Evolutionary conservation across 176 grass and related monocot genomes (phyloP).

Genomic region (Zea luxurians): DNA sequence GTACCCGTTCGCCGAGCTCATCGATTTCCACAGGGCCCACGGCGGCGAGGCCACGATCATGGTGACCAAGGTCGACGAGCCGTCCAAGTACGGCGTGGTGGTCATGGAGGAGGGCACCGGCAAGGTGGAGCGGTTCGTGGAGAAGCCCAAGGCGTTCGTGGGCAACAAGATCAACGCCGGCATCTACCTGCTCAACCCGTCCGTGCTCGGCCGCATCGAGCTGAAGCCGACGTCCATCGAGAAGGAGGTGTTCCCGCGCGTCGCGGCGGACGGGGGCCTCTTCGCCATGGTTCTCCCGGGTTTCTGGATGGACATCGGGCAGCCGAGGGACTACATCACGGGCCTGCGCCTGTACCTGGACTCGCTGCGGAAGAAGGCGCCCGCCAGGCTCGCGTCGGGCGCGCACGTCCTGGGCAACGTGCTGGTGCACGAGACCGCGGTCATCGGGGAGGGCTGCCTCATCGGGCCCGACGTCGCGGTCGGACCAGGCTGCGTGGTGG

Average conservation of each 20-base stretch:
- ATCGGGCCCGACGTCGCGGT: constrained; percentile 82
- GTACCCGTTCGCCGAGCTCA: constrained; percentile 77
- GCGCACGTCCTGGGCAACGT: constrained; percentile 78
- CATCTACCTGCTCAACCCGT: constrained; percentile 83
- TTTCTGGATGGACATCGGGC: constrained; percentile 96
- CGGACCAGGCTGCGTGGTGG: constrained; percentile 71
- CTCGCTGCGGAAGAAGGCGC: constrained; percentile 67
- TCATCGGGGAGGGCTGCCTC: constrained; percentile 75
- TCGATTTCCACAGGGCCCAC: constrained; percentile 77
- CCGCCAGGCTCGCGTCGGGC: constrained; percentile 52
- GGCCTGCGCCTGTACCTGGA: constrained; percentile 80
- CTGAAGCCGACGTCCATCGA: constrained; percentile 88
- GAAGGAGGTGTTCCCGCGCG: constrained; percentile 82
- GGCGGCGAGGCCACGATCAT: constrained; percentile 83
- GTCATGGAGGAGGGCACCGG: constrained; percentile 71
- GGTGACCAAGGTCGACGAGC: constrained; percentile 93
- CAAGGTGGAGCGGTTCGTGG: constrained; percentile 84
- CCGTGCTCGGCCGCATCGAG: constrained; percentile 66
- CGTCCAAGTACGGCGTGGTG: constrained; percentile 88
- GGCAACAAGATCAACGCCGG: constrained; percentile 96
- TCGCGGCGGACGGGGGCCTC: constrained; percentile 57
- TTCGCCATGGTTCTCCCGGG: constrained; percentile 77
- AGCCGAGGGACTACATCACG: constrained; percentile 87
- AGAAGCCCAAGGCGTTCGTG: constrained; percentile 86
- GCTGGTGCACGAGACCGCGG: constrained; percentile 69